These are phyloP conservation scores for Pseudofabraea citricarpa DNA, from an alignment of 2,329 filamentous ascomycete species.

Conservation along the genomic window DNA sequence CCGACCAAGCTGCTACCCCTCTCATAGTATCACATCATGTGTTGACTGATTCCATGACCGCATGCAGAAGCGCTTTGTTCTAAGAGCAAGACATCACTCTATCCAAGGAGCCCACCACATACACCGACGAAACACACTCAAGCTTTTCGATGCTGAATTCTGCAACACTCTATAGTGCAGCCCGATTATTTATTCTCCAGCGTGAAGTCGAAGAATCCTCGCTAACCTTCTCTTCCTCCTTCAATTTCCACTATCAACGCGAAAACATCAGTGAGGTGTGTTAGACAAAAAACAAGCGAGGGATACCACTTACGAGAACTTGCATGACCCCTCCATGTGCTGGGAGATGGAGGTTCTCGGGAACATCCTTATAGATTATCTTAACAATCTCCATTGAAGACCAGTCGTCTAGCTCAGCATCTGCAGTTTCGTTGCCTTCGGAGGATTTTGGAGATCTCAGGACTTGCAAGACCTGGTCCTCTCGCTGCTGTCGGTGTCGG, in stretches of 20 bases:
- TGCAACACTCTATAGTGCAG: conserved; percentile 36
- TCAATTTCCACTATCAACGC: conserved; percentile 75
- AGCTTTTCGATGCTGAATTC: not conserved
- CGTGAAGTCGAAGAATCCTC: conserved; percentile 30
- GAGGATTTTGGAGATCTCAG: conserved; percentile 40
- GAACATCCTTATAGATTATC: conserved; percentile 77
- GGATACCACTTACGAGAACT: too few relatives aligned
- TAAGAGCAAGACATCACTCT: too few relatives aligned
- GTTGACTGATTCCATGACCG: too few relatives aligned
- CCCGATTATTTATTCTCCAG: conserved; percentile 40
- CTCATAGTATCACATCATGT: too few relatives aligned
- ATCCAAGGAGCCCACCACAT: too few relatives aligned
- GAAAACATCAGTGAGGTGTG: too few relatives aligned
- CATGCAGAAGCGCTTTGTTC: too few relatives aligned
- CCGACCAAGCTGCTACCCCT: too few relatives aligned
- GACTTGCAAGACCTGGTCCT: conserved; percentile 69
- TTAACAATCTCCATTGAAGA: conserved; percentile 79
- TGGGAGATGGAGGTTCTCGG: conserved; percentile 67
- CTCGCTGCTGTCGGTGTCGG: conserved; percentile 70
- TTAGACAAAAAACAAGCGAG: too few relatives aligned
- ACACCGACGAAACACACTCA: too few relatives aligned
- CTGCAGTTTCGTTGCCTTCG: conserved; percentile 16
- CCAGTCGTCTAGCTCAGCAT: conserved; percentile 43
- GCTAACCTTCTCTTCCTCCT: conserved; percentile 63
- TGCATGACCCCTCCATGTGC: conserved; percentile 73